These are phyloP conservation scores for Apodospora peruviana DNA, from an alignment of 495 filamentous ascomycete genomes.

Conservation along the genomic window DNA sequence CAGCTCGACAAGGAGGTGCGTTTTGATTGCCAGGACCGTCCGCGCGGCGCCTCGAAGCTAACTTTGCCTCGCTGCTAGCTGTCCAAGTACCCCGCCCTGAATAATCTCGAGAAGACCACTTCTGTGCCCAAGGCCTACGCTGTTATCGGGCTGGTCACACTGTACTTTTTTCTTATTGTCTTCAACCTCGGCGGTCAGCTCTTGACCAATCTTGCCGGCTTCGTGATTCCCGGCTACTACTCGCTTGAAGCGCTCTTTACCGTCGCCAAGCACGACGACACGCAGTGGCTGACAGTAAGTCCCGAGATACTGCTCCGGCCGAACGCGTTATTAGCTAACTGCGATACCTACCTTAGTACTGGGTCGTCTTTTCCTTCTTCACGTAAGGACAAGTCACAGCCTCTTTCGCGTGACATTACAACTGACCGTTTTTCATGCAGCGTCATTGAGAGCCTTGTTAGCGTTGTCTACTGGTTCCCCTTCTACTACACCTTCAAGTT, in stretches of 20 bases:
- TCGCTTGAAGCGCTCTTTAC: slow-evolving; percentile 88
- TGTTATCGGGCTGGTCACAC: slow-evolving; percentile 72
- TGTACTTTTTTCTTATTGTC: slow-evolving; percentile 98
- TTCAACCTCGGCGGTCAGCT: slow-evolving; percentile 98
- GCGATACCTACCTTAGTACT: slow-evolving; percentile 67
- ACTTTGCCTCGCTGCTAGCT: slow-evolving; percentile 51
- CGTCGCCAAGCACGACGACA: slow-evolving; percentile 75
- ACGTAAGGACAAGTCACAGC: slow-evolving; percentile 47
- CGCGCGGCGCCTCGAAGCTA: slow-evolving; percentile 9
- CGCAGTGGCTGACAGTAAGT: slow-evolving; percentile 70
- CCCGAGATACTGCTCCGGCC: background rate
- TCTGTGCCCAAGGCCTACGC: slow-evolving; percentile 94
- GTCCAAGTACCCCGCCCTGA: slow-evolving; percentile 89
- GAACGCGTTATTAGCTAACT: slow-evolving; percentile 17
- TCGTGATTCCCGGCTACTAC: slow-evolving; percentile 92
- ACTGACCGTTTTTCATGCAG: slow-evolving; percentile 31
- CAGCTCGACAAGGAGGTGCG: slow-evolving; percentile 97
- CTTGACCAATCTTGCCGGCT: slow-evolving; percentile 94
- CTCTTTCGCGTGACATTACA: slow-evolving; percentile 3
- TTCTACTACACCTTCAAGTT: slow-evolving; percentile 99
- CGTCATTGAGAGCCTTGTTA: slow-evolving; percentile 87
- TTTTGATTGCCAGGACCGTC: slow-evolving; percentile 13
- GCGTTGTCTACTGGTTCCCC: slow-evolving; percentile 98
- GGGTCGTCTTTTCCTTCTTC: slow-evolving; percentile 93
- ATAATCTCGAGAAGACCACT: slow-evolving; percentile 95